Evolutionary conservation across 352 stramenopile genomes (phyloP).

Genomic region (Lagenidium giganteum): DNA sequence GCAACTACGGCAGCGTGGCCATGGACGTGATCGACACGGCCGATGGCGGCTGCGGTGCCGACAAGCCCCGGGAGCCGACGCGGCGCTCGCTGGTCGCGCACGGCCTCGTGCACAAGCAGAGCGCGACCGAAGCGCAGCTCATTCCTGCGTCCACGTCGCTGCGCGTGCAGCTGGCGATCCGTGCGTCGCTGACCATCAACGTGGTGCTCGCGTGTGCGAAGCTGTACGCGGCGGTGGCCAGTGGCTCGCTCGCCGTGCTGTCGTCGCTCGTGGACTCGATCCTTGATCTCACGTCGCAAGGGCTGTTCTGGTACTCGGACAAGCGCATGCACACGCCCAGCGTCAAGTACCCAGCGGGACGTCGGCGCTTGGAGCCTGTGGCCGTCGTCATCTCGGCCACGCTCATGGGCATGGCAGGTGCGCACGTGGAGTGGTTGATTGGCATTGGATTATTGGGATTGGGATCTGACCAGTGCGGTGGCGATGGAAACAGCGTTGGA

Average conservation of each 20-base stretch:
- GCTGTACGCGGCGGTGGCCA: conserved; percentile 63
- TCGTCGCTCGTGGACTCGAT: conserved; percentile 91
- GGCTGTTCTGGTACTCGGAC: conserved; percentile 91
- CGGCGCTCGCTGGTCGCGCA: conserved; percentile 57
- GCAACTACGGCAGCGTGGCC: background rate
- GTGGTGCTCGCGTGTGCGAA: conserved; percentile 63
- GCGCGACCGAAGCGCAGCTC: conserved; percentile 32
- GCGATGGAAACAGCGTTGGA: conserved; percentile 78
- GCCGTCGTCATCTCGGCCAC: conserved; percentile 92
- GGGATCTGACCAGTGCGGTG: no score
- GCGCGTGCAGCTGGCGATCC: conserved; percentile 52
- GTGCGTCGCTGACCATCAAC: conserved; percentile 53
- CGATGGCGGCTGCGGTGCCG: no score
- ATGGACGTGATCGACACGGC: background rate
- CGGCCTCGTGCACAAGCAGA: conserved; percentile 44
- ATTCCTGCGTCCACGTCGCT: conserved; percentile 25
- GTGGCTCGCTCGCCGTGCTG: conserved; percentile 88
- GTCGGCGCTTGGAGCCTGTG: conserved; percentile 88
- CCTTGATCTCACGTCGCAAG: conserved; percentile 89
- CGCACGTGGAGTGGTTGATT: no score
- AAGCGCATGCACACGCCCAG: conserved; percentile 76
- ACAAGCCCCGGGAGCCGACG: no score
- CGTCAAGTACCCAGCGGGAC: conserved; percentile 90
- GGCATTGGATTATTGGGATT: no score
- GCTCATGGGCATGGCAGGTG: conserved; percentile 92